Evolutionary conservation across 208 protist species (phyloP).

Genomic region (Phytomonas serpens): DNA sequence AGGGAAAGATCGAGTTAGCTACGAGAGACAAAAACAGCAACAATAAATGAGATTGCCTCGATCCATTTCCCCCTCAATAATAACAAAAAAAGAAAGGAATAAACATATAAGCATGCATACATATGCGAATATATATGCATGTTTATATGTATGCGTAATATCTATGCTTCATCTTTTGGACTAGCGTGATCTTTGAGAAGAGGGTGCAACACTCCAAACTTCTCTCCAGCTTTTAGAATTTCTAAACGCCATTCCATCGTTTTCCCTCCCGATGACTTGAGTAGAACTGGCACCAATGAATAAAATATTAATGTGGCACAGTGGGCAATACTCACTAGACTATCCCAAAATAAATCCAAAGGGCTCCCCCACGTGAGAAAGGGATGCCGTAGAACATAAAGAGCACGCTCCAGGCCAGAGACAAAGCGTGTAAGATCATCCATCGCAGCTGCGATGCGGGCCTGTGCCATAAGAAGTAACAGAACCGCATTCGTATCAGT

Average conservation of each 20-base stretch:
- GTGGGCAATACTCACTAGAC: constrained; percentile 55
- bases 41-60: no score
- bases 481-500: constrained; percentile 7
- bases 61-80: no score
- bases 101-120: background rate
- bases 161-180: constrained; percentile 2
- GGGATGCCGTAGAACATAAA: constrained; percentile 33
- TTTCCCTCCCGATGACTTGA: constrained; percentile 18
- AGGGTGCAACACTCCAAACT: constrained; percentile 59
- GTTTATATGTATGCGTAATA: constrained; percentile 13
- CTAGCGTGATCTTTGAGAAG: constrained; percentile 17
- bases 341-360: constrained; percentile 38
- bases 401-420: constrained; percentile 21
- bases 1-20: no score
- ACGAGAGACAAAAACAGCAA: no score
- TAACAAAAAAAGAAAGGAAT: constrained; percentile 4
- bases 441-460: constrained; percentile 12
- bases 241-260: constrained; percentile 36
- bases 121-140: constrained; percentile 1
- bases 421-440: constrained; percentile 17
- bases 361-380: constrained; percentile 54
- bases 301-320: constrained; percentile 38
- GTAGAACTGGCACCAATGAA: constrained; percentile 31
- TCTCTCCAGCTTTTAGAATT: constrained; percentile 34
- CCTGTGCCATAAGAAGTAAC: constrained; percentile 13